These are phyloP conservation scores for Gossypium rotundifolium DNA, from an alignment of 345 rosid species.

Conservation along the genomic window DNA sequence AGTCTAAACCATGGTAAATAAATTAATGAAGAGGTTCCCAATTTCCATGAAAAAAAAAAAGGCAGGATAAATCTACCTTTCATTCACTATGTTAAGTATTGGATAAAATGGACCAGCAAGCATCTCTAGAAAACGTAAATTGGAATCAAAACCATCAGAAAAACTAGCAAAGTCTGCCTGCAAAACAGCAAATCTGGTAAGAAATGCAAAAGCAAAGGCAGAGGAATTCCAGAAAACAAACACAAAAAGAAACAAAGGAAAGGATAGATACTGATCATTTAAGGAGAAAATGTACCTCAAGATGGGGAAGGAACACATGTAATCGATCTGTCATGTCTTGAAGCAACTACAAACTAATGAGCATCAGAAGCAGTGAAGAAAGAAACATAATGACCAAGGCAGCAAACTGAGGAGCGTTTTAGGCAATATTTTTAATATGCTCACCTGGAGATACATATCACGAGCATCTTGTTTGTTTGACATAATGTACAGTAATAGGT, in stretches of 20 bases:
- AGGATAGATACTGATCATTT: constrained; percentile 1
- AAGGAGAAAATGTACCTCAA: constrained; percentile 48
- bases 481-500: constrained; percentile 56
- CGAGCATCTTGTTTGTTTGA: constrained; percentile 71
- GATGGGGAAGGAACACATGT: constrained; percentile 71
- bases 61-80: constrained; percentile 42
- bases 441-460: constrained; percentile 79
- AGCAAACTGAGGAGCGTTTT: not conserved
- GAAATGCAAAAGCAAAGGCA: not conserved
- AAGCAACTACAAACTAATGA: constrained; percentile 56
- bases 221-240: not conserved
- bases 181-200: constrained; percentile 9
- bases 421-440: not conserved
- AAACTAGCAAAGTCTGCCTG: constrained; percentile 62
- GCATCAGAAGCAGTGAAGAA: constrained; percentile 33
- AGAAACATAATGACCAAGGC: constrained; percentile 15
- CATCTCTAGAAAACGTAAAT: constrained; percentile 62
- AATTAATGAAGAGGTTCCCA: not conserved
- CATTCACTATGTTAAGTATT: constrained; percentile 56
- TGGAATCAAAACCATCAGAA: constrained; percentile 53
- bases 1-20: constrained; percentile 1
- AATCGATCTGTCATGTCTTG: constrained; percentile 70
- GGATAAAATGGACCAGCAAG: constrained; percentile 76
- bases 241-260: constrained; percentile 5
- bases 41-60: not conserved